Percentiles rank a stretch among this genome's conserved stretches.
Conservation (phyloP, 352 stramenopile species). For the Phytophthora foliorum region DNA sequence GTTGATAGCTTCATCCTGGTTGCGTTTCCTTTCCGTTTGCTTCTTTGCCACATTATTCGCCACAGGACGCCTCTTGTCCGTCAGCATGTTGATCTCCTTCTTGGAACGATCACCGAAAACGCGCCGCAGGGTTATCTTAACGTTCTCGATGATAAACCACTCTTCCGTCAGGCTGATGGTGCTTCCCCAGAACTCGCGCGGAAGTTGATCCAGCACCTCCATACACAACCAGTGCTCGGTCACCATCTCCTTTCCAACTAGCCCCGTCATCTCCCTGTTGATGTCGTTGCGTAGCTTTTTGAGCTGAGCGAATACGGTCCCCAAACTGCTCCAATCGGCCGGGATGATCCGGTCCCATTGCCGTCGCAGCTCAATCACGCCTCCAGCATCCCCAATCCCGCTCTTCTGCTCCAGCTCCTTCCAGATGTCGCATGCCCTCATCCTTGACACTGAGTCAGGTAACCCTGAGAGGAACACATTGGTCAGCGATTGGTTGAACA, state of each 20-base stretch:
- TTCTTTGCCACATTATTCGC: slow-evolving; percentile 2
- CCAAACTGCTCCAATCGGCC: slow-evolving; percentile 9
- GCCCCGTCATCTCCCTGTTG: slow-evolving; percentile 7
- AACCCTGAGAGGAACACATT: background rate
- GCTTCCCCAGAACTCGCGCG: slow-evolving; percentile 21
- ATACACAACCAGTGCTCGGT: slow-evolving; percentile 18
- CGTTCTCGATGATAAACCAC: slow-evolving; percentile 12
- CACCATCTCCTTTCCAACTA: slow-evolving; percentile 20
- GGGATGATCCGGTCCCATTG: slow-evolving; percentile 9
- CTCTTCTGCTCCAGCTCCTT: slow-evolving; percentile 1
- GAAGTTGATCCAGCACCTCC: slow-evolving; percentile 11
- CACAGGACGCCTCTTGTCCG: background rate
- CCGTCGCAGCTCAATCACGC: background rate
- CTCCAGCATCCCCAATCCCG: background rate
- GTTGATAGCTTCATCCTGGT: background rate
- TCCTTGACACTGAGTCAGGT: slow-evolving; percentile 3
- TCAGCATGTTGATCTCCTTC: slow-evolving; percentile 13
- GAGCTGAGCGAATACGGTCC: slow-evolving; percentile 14
- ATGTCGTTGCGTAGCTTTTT: slow-evolving; percentile 26
- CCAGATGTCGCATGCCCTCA: slow-evolving; percentile 1
- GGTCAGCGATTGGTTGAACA: background rate
- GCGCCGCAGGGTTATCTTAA: background rate
- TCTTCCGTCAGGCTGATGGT: slow-evolving; percentile 11
- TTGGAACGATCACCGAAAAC: slow-evolving; percentile 14
- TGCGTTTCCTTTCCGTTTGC: background rate